Base-by-base conservation (phyloP, 768 basidiomycete genomes). In the Holtermanniella nyarrowii region DNA sequence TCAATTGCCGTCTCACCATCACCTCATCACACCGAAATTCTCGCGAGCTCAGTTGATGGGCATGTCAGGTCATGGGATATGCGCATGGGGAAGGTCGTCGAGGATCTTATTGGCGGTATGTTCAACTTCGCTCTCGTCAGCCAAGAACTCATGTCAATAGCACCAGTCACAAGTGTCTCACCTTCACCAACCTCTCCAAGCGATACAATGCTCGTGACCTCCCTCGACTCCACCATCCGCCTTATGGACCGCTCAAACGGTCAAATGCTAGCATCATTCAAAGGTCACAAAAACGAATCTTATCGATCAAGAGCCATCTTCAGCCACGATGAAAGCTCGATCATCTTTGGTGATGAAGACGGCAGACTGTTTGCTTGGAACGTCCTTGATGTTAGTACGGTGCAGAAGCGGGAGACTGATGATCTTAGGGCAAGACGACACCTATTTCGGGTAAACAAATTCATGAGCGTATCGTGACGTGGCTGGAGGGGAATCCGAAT, bases 311-410 rank as follows among this genome's bases (percentile, higher is more conserved):
- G 84, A 24, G 82, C 83, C 22, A 84, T 81, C 59, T 93, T 93
- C 62, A 85, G 85, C 11, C 79, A 85, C 56, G 83, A 77, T 3
- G 95, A 97, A 72, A 84, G 83, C 5, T 80, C 70, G 22, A 81
- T 97, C 14, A 67, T 93, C 3, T 83, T 80, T 54, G 95, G 95
- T 7, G 95, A 97, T 66, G 95, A 96, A 71, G 78, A 83, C 5
- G 95, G 95, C 0, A 74, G 72, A 54, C 74, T 99, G 2, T 95
- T 88, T 88, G 81, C 81, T 40, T 99, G 91, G 91, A 88, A 93
- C 60, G 74, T 96, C 53, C 79, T 96, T 20, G 85, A 88, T 68
- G 91, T 91, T 71, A 65, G 80, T 73, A 1, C 10, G 18, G 12
- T n/a, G 70, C 62, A 47, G 16, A 41, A 44, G 26, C 39, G 42